phyloP scores from a whole-genome alignment of 169 alveolate genomes.

The Miamiensis avidus region DNA sequence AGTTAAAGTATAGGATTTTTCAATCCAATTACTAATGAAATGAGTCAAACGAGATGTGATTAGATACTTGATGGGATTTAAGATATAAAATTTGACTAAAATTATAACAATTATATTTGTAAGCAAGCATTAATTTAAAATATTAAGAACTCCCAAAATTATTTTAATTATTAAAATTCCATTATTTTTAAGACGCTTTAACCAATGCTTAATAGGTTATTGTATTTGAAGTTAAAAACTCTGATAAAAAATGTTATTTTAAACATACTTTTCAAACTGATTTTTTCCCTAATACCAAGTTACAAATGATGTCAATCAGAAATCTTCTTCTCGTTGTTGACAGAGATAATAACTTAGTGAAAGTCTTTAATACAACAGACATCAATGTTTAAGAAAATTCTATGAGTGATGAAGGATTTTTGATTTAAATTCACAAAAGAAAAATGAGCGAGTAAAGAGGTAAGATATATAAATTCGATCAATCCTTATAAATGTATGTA shows the following conservation, averaged over 20 bases:
- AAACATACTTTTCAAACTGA: neutral
- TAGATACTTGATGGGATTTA: neutral
- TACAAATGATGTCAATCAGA: neutral
- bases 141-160: too few relatives aligned
- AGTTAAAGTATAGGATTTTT: neutral
- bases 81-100: neutral
- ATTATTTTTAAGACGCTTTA: neutral
- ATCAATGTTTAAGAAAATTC: neutral
- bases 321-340: neutral
- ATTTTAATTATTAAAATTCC: too few relatives aligned
- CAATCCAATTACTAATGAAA: neutral
- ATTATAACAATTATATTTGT: neutral
- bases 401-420: neutral
- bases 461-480: too few relatives aligned
- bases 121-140: too few relatives aligned
- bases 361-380: neutral
- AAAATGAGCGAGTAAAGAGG: too few relatives aligned
- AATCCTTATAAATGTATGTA: too few relatives aligned
- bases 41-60: neutral
- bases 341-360: neutral
- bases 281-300: neutral
- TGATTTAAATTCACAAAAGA: neutral
- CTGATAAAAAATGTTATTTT: neutral
- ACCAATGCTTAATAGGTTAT: neutral
- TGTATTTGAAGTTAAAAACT: neutral